These are phyloP conservation scores for Vigna mungo DNA, from an alignment of 306 rosid genomes.

Conservation along the genomic window DNA sequence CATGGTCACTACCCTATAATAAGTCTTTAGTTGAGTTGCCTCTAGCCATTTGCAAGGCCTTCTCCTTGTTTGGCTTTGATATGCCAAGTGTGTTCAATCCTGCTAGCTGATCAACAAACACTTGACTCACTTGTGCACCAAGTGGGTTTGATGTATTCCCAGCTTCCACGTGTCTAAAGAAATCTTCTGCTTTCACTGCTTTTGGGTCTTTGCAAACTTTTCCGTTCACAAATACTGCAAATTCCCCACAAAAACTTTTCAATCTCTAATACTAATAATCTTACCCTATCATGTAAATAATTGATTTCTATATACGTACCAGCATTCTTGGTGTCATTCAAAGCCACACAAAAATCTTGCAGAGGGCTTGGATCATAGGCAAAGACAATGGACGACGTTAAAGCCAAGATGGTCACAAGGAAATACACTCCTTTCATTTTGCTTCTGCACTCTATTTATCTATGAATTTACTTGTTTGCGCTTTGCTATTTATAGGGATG, in stretches of 20 bases:
- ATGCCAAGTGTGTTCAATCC: conserved; percentile 39
- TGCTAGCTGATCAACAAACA: background rate
- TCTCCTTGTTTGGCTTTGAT: background rate
- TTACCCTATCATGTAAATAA: too few relatives aligned
- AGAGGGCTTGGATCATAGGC: conserved; percentile 53
- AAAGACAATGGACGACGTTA: conserved; percentile 19
- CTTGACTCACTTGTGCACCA: background rate
- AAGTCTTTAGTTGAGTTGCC: background rate
- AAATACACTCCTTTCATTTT: background rate
- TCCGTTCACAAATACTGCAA: too few relatives aligned
- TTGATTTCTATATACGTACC: background rate
- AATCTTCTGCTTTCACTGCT: conserved; percentile 34
- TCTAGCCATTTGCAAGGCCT: background rate
- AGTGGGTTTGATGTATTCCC: conserved; percentile 7
- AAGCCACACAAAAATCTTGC: conserved; percentile 31
- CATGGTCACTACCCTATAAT: background rate
- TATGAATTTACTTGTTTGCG: too few relatives aligned
- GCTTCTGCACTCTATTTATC: too few relatives aligned
- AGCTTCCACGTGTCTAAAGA: conserved; percentile 32
- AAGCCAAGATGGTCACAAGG: conserved; percentile 10
- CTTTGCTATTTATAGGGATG: too few relatives aligned
- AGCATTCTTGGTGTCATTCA: conserved; percentile 27
- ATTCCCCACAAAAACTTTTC: too few relatives aligned
- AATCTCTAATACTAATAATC: too few relatives aligned
- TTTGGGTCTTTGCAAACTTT: too few relatives aligned